Base-by-base conservation (phyloP, 352 stramenopile genomes). In the Globisporangium perplexum region DNA sequence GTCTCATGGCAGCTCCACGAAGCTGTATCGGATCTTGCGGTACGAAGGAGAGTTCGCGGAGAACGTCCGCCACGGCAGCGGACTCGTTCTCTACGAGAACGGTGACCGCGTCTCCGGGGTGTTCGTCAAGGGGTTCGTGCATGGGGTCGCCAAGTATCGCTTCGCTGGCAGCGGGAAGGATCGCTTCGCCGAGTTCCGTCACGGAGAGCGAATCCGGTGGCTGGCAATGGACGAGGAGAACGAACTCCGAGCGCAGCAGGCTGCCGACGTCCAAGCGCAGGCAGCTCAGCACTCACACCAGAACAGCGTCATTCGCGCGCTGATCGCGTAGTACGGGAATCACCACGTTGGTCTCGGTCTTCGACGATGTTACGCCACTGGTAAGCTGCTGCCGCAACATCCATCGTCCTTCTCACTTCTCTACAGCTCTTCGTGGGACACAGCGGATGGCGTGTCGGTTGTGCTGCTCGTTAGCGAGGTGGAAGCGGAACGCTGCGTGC, bases 31-130 rank as follows among this genome's bases (percentile, higher is more conserved):
- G 0, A 48, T 91, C 20, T 57, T 83, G 30, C 48, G 52, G n/a
- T 91, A 88, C 47, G 61, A 76, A 41, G 81, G 81, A 0, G 62
- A 60, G 39, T 83, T 87, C 41, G 57, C 58, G 1, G 51, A 74
- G 1, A 71, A 72, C 44, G 63, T 78, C 4, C 72, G 78, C 3
- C 71, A 91, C 15, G 78, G 81, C 1, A 41, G 53, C 14, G 83
- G 78, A 1, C 60, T 68, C 12, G 17, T 81, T 28, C 56, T 83
- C 24, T 87, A 72, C 42, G 66, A 75, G 20, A 88, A 88, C n/a
- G 81, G 81, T 1, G 69, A 79, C 44, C 66, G 56, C 28, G 42
- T 92, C 22, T 43, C 36, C 8, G 81, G 78, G 1, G 12, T 52
- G 18, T 90, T 88, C 30, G 55, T 59, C 0, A 53, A 72, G 4